Conservation (phyloP, 768 basidiomycete species). For the Leccinum rimulosum region DNA sequence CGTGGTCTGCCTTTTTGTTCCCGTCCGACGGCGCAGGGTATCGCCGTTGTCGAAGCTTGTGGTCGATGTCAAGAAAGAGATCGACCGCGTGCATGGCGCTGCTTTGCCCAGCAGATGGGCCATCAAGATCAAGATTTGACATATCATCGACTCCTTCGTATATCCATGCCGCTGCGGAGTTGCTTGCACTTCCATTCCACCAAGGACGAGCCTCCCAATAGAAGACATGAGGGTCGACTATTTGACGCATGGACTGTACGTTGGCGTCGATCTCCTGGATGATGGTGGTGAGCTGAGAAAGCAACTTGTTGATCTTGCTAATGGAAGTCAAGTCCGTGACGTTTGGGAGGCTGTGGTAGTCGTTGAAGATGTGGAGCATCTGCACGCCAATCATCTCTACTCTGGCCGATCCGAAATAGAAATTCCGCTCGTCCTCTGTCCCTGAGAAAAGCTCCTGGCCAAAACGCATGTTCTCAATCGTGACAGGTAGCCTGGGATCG, state of each 20-base stretch:
- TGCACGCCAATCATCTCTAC: constrained; percentile 87
- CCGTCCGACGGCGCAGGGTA: constrained; percentile 63
- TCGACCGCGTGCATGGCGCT: constrained; percentile 85
- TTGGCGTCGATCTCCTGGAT: constrained; percentile 73
- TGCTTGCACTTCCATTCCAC: constrained; percentile 79
- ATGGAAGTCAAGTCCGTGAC: constrained; percentile 58
- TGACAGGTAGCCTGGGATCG: constrained; percentile 55
- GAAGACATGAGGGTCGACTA: constrained; percentile 83
- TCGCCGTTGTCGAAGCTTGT: constrained; percentile 70
- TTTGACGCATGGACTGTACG: constrained; percentile 64
- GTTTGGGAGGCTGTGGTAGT: constrained; percentile 77
- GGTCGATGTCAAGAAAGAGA: constrained; percentile 86
- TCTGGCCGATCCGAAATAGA: constrained; percentile 80
- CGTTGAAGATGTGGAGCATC: constrained; percentile 82
- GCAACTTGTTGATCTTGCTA: constrained; percentile 68
- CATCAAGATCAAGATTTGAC: constrained; percentile 65
- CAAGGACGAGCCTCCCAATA: constrained; percentile 90
- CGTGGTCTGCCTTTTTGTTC: constrained; percentile 64
- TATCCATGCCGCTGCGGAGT: constrained; percentile 55
- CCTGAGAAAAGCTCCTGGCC: constrained; percentile 72
- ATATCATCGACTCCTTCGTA: constrained; percentile 73
- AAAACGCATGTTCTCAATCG: constrained; percentile 72
- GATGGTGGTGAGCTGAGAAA: constrained; percentile 61
- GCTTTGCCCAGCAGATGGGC: constrained; percentile 94
- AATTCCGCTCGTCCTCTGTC: constrained; percentile 79